Percentiles rank a stretch among this genome's conserved stretches.
phyloP scores from a whole-genome alignment of 257 asterid species.

The Agastache rugosa region DNA sequence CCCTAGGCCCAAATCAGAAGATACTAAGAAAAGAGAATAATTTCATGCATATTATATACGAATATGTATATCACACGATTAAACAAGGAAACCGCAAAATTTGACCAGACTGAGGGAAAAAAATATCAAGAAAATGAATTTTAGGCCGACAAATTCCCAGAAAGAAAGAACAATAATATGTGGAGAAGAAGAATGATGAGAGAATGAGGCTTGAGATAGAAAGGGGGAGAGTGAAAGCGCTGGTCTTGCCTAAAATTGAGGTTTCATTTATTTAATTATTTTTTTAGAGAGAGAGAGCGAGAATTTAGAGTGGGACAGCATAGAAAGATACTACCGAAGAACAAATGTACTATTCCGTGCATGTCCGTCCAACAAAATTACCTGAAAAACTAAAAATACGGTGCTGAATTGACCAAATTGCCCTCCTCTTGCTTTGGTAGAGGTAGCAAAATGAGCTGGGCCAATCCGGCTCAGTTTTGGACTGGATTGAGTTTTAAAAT shows the following conservation, averaged over 20 bases:
- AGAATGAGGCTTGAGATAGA: slow-evolving; percentile 30
- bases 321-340: slow-evolving; percentile 25
- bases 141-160: slow-evolving; percentile 28
- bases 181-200: slow-evolving; percentile 41
- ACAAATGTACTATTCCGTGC: slow-evolving; percentile 73
- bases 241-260: slow-evolving; percentile 45
- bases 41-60: neutral
- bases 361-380: slow-evolving; percentile 57
- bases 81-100: slow-evolving; percentile 37
- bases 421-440: slow-evolving; percentile 29
- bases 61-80: slow-evolving; percentile 34
- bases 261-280: slow-evolving; percentile 3
- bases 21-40: neutral
- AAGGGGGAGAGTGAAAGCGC: slow-evolving; percentile 43
- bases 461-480: too few species aligned
- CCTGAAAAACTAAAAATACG: slow-evolving; percentile 36
- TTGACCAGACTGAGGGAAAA: slow-evolving; percentile 45
- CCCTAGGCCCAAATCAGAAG: slow-evolving; percentile 29
- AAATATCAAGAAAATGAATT: slow-evolving; percentile 12
- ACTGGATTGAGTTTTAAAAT: too few species aligned
- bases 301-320: slow-evolving; percentile 32
- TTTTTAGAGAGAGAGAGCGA: slow-evolving; percentile 6
- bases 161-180: slow-evolving; percentile 23
- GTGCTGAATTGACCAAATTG: slow-evolving; percentile 1
- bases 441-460: too few species aligned